Evolutionary conservation across 345 rosid genomes (phyloP), one percentile per base, ranked within the genome.

Genomic region (Gossypium stocksii): DNA sequence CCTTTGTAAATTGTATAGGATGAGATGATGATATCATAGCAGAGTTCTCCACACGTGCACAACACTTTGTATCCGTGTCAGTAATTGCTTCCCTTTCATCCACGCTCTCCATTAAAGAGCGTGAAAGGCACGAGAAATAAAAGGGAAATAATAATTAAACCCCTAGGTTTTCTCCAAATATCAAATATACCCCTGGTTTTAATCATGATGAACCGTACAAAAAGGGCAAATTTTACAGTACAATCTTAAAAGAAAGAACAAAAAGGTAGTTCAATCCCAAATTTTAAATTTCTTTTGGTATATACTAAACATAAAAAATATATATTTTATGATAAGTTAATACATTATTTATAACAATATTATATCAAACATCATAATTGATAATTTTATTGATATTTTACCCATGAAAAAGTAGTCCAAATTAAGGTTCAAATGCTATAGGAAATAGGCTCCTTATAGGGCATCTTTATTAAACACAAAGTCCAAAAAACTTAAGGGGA

Each of bases 11-110:
- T 20, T 57, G 71, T 45, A 68, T 66, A 15, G 9, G 20, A 66
- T 56, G 59, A 54, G 61, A 38, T 22, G 44, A 68, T 25, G 38
- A 56, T 62, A 13, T 25, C 34, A 56, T 62, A 13, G 57, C 71
- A 22, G 56, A 7, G 56, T 23, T 66, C 71, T 45, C n/a, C 56
- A 3, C 41, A 23, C 20, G 85, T 80, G 80, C 54, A 58, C 44
- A 46, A 46, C 3, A 46, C 72, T 22, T 11, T 58, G 25, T 58
- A 56, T 20, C 63, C 63, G 63, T 58, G 63, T 23, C 63, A 80
- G 51, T 9, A 56, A 20, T 58, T 46, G 6, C 34, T 38, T 23
- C 45, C 48, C 74, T 66, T 77, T 53, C 48, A 70, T 61, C 23
- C 49, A 45, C 74, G 65, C 69, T 59, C 78, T 19, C 78, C 1